Evolutionary conservation across 192 early-diverging fungal species (phyloP), one percentile per base, ranked within the genome.

Genomic region (Anaeromyces robustus): DNA sequence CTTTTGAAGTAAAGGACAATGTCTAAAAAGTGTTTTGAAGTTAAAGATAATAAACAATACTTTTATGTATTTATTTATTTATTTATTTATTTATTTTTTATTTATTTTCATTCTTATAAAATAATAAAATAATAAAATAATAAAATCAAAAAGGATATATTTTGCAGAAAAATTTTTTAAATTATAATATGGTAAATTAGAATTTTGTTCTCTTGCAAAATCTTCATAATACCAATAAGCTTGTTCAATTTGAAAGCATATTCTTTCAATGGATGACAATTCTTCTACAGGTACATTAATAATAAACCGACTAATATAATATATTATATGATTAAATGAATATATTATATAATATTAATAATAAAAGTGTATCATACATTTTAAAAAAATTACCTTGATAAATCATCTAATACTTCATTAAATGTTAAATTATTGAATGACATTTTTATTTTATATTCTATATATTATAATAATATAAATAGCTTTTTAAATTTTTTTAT

Each of bases 191-290:
- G 95, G 95, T 59, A 97, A 85, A 29, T 89, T 87, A 28, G 93
- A 89, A 81, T 94, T 93, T 78, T 92, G 84, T 83, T 95, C 95
- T 79, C 96, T 90, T n/a, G 96, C 90, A 90, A 98, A 97, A 86
- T 99, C 97, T 83, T 96, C 95, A 86, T 98, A 99, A 86, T 94
- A 98, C 97, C 97, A 99, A 84, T 97, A 96, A 14, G 97, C 97
- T 85, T 96, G 95, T 84, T 99, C 97, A 34, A 99, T 97, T 86
- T 99, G 97, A 83, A 99, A 99, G 81, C 94, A 97, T 80, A 99
- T 96, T 17, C 97, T 89, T 81, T 96, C 95, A n/a, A 98, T 91
- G n/a, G 94, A 94, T 14, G 92, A 84, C 17, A 97, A 87, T 86
- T 99, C 97, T 85, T 95, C 96, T 39, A 96, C 92, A 14, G 97